Percentiles rank a stretch among this genome's conserved stretches.
Conservation (phyloP, 2,329 filamentous ascomycete genomes). For the Dactylellina parvicollis region DNA sequence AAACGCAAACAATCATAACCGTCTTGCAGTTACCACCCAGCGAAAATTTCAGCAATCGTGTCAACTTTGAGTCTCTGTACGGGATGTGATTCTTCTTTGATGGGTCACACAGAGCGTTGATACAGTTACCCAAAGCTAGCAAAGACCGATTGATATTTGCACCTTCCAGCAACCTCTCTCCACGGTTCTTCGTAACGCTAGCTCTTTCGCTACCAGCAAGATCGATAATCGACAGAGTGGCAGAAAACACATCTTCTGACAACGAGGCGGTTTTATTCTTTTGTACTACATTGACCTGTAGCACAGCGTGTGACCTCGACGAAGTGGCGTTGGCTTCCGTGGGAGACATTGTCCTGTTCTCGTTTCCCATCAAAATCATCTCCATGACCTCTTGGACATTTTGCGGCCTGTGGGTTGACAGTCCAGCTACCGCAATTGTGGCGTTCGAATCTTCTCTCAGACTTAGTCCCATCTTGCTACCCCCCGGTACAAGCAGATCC, state of each 20-base stretch:
- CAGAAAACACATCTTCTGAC: conserved; percentile 96
- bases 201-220: conserved; percentile 94
- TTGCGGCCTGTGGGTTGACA: conserved; percentile 89
- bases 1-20: conserved; percentile 99
- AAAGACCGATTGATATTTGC: conserved; percentile 99
- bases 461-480: conserved; percentile 79
- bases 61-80: conserved; percentile 97
- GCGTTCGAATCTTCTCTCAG: conserved; percentile 94
- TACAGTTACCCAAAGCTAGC: conserved; percentile 92
- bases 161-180: conserved; percentile 88
- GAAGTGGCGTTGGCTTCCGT: conserved; percentile 98
- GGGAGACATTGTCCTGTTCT: conserved; percentile 92
- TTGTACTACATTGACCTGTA: conserved; percentile 95
- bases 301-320: conserved; percentile 93
- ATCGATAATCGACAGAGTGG: conserved; percentile 97
- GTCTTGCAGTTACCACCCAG: conserved; percentile 98
- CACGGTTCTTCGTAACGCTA: conserved; percentile 94
- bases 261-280: conserved; percentile 92
- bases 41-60: conserved; percentile 93
- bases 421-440: conserved; percentile 85
- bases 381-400: conserved; percentile 98
- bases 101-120: conserved; percentile 95
- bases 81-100: conserved; percentile 93
- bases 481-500: conserved; percentile 86
- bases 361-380: conserved; percentile 95